Conservation (phyloP, 2,329 filamentous ascomycete species). For the Aspergillus sp. region DNA sequence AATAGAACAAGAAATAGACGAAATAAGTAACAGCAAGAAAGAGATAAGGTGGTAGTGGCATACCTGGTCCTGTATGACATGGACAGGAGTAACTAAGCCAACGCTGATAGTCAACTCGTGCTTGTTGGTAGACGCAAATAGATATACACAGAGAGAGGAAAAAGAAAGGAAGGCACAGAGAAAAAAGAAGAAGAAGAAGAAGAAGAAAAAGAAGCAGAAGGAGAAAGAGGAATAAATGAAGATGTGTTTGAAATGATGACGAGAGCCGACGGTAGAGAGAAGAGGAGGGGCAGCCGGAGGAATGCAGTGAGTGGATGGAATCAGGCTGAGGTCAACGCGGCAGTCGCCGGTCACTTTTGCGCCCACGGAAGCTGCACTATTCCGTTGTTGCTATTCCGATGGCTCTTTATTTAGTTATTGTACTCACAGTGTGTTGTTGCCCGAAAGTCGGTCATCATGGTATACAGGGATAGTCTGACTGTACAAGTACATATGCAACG, state of each 20-base stretch:
- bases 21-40: background rate
- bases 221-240: background rate
- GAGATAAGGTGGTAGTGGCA: background rate
- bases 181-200: background rate
- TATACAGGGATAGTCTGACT: too few relatives aligned
- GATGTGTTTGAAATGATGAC: slow-evolving; percentile 4
- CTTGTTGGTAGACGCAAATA: background rate
- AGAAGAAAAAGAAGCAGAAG: background rate
- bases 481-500: too few relatives aligned
- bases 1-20: background rate
- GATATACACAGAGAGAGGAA: background rate
- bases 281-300: slow-evolving; percentile 11
- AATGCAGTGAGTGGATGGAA: slow-evolving; percentile 7
- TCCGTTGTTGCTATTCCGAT: slow-evolving; percentile 1
- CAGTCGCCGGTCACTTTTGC: slow-evolving; percentile 8
- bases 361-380: slow-evolving; percentile 1
- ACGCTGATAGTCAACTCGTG: background rate
- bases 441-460: too few relatives aligned
- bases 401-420: background rate
- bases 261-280: slow-evolving; percentile 1
- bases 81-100: slow-evolving; percentile 1
- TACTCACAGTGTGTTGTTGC: too few relatives aligned
- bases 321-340: slow-evolving; percentile 16
- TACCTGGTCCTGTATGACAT: slow-evolving; percentile 1
- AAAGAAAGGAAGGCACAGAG: slow-evolving; percentile 1